Evolutionary conservation across 768 basidiomycete genomes (phyloP).

Genomic region (Naganishia antarctica): DNA sequence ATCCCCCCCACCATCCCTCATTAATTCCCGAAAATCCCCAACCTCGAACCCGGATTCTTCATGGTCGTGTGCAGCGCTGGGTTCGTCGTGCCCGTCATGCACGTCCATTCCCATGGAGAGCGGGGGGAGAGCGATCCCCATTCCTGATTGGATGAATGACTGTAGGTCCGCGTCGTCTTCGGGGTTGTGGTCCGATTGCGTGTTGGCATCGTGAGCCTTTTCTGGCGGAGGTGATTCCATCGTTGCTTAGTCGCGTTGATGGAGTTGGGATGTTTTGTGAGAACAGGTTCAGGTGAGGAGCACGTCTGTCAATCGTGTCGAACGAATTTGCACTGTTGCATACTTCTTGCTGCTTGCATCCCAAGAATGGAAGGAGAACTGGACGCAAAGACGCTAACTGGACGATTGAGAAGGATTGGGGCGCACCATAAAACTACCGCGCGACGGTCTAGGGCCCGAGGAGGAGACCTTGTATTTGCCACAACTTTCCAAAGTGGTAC

Average conservation of each 20-base stretch:
- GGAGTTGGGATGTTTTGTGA: neutral
- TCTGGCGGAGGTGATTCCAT: neutral
- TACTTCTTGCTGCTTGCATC: no score
- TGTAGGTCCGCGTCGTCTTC: constrained; percentile 16
- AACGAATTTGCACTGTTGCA: no score
- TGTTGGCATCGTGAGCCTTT: neutral
- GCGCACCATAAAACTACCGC: no score
- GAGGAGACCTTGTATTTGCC: no score
- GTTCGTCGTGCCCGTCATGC: neutral
- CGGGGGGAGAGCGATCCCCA: constrained; percentile 9
- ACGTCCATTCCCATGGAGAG: constrained; percentile 17
- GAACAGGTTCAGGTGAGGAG: no score
- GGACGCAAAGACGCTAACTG: no score
- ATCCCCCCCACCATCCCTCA: neutral
- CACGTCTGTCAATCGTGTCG: no score
- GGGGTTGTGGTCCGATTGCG: neutral
- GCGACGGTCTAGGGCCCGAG: no score
- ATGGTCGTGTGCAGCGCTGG: neutral
- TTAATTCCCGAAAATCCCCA: constrained; percentile 5
- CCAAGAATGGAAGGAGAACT: no score
- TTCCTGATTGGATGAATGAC: constrained; percentile 9
- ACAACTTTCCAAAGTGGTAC: no score
- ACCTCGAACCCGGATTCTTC: neutral
- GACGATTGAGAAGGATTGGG: no score
- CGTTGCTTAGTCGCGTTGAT: neutral